Base-by-base conservation (phyloP, 192 early-diverging fungal genomes). In the Rhizoclosmatium sp. region DNA sequence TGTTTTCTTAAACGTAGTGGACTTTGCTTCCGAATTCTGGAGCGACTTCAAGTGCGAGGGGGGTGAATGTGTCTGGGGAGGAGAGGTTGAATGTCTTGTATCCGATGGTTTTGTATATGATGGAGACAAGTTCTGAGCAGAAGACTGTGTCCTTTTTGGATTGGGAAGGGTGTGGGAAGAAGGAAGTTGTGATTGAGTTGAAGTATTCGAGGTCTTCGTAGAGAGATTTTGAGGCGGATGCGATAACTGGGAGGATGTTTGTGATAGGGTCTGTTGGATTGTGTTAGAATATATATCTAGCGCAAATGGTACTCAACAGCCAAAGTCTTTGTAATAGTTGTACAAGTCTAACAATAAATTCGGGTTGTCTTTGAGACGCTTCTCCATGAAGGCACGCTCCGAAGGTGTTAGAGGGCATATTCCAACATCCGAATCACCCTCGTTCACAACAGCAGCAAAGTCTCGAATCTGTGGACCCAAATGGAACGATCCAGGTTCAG, bases 381-480 rank as follows among this genome's bases (percentile, higher is more conserved):
- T 51, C 39, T 70, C 42, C 62, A 83, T 42, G 48, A 45, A 69
- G 58, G 39, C 59, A 16, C 78, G 70, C 23, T 81, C 49, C n/a
- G 5, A 48, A 5, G 42, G 41, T n/a, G 45, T 71, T 23, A 84
- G 47, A 0, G 58, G 71, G 62, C 40, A 54, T 58, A 84, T 82
- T 41, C 71, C 83, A 73, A 84, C 75, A 48, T 84, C 83, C 3
- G 61, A 59, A n/a, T 59, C 59, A 21, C 65, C 59, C 60, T 84
- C 83, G 2, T 44, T 74, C 3, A 83, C 78, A 48, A 80, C 75
- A 0, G 68, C 73, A 21, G 46, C 78, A 64, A 83, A 83, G 42
- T 80, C 78, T 40, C 82, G 12, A n/a, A 83, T 60, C 62, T 83
- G 82, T 7, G 82, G 82, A 9, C 82, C 82, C 39, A 79, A 49